Base-by-base conservation (phyloP, 1,284 basidiomycete genomes). In the Grifola frondosa region DNA sequence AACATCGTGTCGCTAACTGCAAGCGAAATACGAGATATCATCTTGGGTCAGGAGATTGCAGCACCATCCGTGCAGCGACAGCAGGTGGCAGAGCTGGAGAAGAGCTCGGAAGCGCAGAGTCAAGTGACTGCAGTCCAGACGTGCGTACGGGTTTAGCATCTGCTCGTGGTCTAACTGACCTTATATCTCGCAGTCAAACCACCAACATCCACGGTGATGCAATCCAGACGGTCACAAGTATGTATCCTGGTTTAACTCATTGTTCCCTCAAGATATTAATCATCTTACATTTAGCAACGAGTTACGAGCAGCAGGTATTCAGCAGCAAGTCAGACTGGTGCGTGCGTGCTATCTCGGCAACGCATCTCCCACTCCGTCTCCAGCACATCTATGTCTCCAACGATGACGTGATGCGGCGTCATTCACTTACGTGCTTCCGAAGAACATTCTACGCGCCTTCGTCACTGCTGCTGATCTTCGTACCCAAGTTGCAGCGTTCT, bases 251-350 rank as follows among this genome's bases (percentile, higher is more conserved):
- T 44, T 42, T 19, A 5, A 25, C 8, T 26, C 22, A 8, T 47
- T 29, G 40, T 25, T 28, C 21, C 13, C 15, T 35, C n/a, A n/a
- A n/a, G n/a, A n/a, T n/a, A n/a, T n/a, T 17, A 44, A 20, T 51
- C 37, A 53, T 42, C 39, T 47, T 50, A 25, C 44, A 84, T 81
- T 95, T 2, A 97, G 95, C 44, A 93, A 92, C 65, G n/a, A n/a
- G n/a, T n/a, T 99, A 99, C 65, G 96, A 97, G 68, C 92, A 96
- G 61, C 88, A 93, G 62, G 88, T 92, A n/a, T 98, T 98, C 71
- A 93, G 91, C 62, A 92, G 88, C 73, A 98, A 99, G 74, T 97
- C 94, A 12, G 96, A 99, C 66, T 99, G 96, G 96, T 90, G 96
- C 56, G 88, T 96, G 17, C 85, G 94, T 48, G 94, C 94, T n/a